A percentile compares a stretch with the other conserved stretches of the same genome.
Conservation (phyloP, 108 stramenopile species). For the Asterionellopsis glacialis region DNA sequence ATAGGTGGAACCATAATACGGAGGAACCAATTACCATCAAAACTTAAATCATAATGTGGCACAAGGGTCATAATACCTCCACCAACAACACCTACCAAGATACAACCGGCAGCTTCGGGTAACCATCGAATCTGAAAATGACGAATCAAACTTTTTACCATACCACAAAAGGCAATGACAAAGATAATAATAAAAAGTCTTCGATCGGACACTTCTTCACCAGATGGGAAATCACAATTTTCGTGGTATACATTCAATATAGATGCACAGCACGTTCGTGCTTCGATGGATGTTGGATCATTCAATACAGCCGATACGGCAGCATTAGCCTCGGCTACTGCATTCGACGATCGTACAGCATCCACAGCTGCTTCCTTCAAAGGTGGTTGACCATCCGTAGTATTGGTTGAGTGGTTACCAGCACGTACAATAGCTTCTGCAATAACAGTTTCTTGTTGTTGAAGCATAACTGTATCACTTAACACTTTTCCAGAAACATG, state of each 20-base stretch:
- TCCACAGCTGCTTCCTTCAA: conserved; percentile 33
- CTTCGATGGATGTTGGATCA: conserved; percentile 71
- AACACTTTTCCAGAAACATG: conserved; percentile 57
- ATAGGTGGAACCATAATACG: conserved; percentile 90
- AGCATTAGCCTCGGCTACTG: conserved; percentile 47
- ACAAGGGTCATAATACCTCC: conserved; percentile 57
- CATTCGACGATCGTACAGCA: conserved; percentile 49
- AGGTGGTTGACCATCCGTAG: background rate
- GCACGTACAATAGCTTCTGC: conserved; percentile 7
- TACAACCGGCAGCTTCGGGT: conserved; percentile 84
- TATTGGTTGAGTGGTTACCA: conserved; percentile 8
- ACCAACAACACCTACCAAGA: conserved; percentile 56
- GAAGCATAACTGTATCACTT: conserved; percentile 57
- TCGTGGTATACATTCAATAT: conserved; percentile 84
- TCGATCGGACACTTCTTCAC: conserved; percentile 71
- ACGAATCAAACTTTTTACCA: conserved; percentile 84
- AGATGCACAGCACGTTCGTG: conserved; percentile 80
- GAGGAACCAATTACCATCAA: conserved; percentile 84
- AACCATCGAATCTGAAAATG: conserved; percentile 78
- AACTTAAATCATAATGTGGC: conserved; percentile 75
- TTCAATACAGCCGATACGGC: conserved; percentile 60
- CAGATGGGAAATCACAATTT: conserved; percentile 73
- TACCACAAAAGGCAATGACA: conserved; percentile 79
- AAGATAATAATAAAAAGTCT: conserved; percentile 73
- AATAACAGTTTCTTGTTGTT: conserved; percentile 28